These are phyloP conservation scores for Ceratocystis huliohia DNA, from an alignment of 2,329 filamentous ascomycete genomes.

Conservation along the genomic window DNA sequence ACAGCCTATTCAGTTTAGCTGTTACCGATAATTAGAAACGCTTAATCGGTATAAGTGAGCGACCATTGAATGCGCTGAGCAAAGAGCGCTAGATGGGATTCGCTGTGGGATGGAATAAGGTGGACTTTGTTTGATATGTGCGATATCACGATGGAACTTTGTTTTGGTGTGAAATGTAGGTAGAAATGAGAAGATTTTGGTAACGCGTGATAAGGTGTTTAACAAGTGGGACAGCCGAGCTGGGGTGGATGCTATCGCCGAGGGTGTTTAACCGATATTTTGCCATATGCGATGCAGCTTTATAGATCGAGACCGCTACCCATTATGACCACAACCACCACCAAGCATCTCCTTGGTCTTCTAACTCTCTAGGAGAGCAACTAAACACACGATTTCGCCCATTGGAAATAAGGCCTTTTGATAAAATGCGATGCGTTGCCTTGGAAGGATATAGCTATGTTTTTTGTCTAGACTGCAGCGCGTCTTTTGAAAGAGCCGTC, in stretches of 20 bases:
- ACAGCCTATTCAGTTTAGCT: not conserved
- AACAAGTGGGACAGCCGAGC: not conserved
- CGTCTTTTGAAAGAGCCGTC: too few relatives aligned
- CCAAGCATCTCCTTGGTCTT: too few relatives aligned
- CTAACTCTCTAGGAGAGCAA: too few relatives aligned
- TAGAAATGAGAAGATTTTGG: constrained; percentile 4
- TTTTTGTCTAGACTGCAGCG: too few relatives aligned
- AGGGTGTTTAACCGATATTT: not conserved
- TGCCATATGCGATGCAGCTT: not conserved
- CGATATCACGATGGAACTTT: constrained; percentile 15
- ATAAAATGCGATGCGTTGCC: too few relatives aligned
- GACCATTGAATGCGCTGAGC: not conserved
- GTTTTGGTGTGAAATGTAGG: constrained; percentile 10
- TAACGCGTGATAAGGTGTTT: constrained; percentile 11
- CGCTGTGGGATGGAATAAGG: not conserved
- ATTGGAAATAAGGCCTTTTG: too few relatives aligned
- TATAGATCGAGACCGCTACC: too few relatives aligned
- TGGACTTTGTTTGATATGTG: constrained; percentile 4
- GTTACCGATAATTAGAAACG: not conserved
- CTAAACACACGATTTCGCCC: too few relatives aligned
- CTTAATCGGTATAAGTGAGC: not conserved
- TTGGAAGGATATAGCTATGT: too few relatives aligned
- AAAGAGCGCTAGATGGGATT: not conserved
- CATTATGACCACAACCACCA: too few relatives aligned
- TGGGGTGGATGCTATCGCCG: not conserved